These are phyloP conservation scores for Claviceps africana DNA, from an alignment of 2,329 filamentous ascomycete species.

Conservation along the genomic window DNA sequence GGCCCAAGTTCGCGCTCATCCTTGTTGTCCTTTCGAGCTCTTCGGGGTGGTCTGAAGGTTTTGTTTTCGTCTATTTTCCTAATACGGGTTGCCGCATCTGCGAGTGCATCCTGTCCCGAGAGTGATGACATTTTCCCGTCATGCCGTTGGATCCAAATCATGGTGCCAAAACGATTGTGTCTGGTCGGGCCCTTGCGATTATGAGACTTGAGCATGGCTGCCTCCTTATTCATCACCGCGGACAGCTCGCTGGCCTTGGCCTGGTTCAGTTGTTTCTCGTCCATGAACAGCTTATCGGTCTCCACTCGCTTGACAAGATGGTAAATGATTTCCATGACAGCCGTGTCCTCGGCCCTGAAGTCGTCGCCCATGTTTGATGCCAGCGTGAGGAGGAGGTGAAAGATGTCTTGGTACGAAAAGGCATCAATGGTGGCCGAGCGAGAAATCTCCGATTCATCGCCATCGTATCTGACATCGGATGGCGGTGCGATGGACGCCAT, in stretches of 20 bases:
- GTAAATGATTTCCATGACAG: conserved; percentile 85
- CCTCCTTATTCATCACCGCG: conserved; percentile 65
- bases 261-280: conserved; percentile 54
- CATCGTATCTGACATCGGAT: conserved; percentile 58
- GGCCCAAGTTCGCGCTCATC: conserved; percentile 64
- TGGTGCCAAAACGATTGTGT: conserved; percentile 90
- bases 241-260: conserved; percentile 61
- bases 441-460: conserved; percentile 81
- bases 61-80: conserved; percentile 86
- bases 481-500: conserved; percentile 71
- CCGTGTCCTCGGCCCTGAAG: conserved; percentile 75
- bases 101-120: conserved; percentile 75
- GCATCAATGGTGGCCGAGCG: conserved; percentile 77
- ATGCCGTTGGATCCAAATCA: conserved; percentile 89
- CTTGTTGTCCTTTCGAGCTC: conserved; percentile 45
- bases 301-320: conserved; percentile 86
- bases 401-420: conserved; percentile 82
- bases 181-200: conserved; percentile 68
- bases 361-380: conserved; percentile 90
- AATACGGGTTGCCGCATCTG: conserved; percentile 56
- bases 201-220: conserved; percentile 64
- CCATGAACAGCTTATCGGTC: conserved; percentile 71
- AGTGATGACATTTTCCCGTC: conserved; percentile 74
- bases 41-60: conserved; percentile 71
- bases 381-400: conserved; percentile 70